phyloP scores from a whole-genome alignment of 2,329 filamentous ascomycete genomes.

The Cladosporium sp. region DNA sequence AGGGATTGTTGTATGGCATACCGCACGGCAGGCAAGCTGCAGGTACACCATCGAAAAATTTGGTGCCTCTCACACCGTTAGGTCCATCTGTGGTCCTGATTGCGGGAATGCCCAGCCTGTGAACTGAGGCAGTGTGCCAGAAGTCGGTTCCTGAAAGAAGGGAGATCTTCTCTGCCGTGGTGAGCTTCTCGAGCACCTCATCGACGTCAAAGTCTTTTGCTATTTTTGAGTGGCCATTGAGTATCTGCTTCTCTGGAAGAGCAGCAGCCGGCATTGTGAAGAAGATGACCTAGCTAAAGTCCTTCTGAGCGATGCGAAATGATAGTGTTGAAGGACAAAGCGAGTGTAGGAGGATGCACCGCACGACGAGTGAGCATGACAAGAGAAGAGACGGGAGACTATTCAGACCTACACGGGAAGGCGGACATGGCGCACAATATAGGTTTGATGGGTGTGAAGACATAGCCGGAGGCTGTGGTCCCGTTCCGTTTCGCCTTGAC shows the following conservation, averaged over 20 bases:
- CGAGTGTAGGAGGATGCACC: conserved; percentile 1
- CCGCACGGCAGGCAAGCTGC: conserved; percentile 76
- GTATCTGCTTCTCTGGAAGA: not conserved
- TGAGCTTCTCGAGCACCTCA: conserved; percentile 26
- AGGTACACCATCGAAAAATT: conserved; percentile 59
- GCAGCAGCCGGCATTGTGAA: conserved; percentile 6
- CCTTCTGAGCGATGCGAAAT: not conserved
- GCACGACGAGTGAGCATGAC: not conserved
- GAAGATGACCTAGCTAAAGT: not conserved
- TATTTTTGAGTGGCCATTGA: conserved; percentile 7
- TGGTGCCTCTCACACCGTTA: conserved; percentile 63
- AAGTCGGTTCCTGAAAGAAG: conserved; percentile 51
- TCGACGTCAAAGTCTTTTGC: conserved; percentile 27
- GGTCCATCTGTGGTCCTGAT: conserved; percentile 64
- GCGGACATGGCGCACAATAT: conserved; percentile 6
- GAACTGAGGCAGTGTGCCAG: conserved; percentile 62
- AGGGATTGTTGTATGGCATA: not conserved
- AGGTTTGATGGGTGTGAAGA: conserved; percentile 4
- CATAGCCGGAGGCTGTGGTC: conserved; percentile 12
- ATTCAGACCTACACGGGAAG: conserved; percentile 1
- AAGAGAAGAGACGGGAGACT: not conserved
- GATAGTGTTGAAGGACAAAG: not conserved
- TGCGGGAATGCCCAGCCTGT: conserved; percentile 57
- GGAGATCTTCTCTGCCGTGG: conserved; percentile 28
- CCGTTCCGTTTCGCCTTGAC: conserved; percentile 13